Conservation (phyloP, 805 yeast genomes). For the Nematodospora valgi region DNA sequence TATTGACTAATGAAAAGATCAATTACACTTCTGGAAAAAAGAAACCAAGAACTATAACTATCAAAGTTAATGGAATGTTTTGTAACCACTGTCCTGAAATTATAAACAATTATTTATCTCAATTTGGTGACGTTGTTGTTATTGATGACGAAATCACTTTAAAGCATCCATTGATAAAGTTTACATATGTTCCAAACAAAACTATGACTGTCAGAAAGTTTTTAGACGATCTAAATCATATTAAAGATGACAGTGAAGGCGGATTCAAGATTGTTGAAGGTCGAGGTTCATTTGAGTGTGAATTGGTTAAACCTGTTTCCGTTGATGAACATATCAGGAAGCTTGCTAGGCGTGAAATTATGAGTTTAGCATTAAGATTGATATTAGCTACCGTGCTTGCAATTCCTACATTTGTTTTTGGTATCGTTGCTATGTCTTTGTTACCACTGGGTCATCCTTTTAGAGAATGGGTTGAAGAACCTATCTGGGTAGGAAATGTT, state of each 20-base stretch:
- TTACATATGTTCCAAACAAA: conserved; percentile 61
- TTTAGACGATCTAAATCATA: conserved; percentile 43
- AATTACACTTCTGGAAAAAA: conserved; percentile 47
- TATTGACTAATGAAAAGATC: conserved; percentile 41
- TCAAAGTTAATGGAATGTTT: conserved; percentile 62
- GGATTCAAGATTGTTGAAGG: conserved; percentile 17
- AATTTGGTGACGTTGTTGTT: conserved; percentile 56
- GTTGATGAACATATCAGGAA: conserved; percentile 61
- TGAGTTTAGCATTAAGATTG: conserved; percentile 44
- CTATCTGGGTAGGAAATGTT: conserved; percentile 61
- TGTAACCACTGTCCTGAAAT: conserved; percentile 67
- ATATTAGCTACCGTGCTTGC: conserved; percentile 50
- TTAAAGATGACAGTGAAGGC: conserved; percentile 21
- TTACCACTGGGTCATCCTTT: conserved; percentile 40
- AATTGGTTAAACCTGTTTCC: conserved; percentile 50
- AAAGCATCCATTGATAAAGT: conserved; percentile 53
- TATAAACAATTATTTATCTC: conserved; percentile 45
- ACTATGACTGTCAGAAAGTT: conserved; percentile 54
- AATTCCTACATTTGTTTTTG: conserved; percentile 66
- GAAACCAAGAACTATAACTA: conserved; percentile 52
- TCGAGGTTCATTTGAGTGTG: conserved; percentile 43
- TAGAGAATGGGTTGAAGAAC: conserved; percentile 54
- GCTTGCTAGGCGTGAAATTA: conserved; percentile 48
- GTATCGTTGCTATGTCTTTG: conserved; percentile 66
- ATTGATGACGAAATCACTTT: conserved; percentile 55